Base-by-base conservation (phyloP, 148 eudicot species). In the Diospyros lotus region DNA sequence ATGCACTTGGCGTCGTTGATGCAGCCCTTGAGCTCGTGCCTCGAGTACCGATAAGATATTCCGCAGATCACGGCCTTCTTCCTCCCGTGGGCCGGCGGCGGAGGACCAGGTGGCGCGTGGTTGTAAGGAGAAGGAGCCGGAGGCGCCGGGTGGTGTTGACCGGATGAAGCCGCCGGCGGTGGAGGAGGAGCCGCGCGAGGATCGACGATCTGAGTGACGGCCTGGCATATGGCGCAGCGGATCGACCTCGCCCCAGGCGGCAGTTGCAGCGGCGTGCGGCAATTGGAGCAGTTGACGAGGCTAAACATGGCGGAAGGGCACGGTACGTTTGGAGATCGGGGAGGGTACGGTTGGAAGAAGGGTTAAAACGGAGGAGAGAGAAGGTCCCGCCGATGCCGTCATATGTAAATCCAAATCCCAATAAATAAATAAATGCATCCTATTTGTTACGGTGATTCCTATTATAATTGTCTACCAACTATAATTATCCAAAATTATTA, bases 1-100 rank as follows among this genome's bases (percentile, higher is more conserved):
- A 96, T 96, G 72, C 93, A 93, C 86, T 96, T 96, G 39, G 98
- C 96, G 64, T 96, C 99, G 76, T 96, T 96, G 6, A 96, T 81
- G 52, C 98, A 93, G 8, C 99, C 99, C 50, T 89, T 88, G 50
- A 96, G 90, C 88, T 88, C 94, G 50, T 93, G 89, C 56, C 88
- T 78, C 1, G 99, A 83, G 38, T 43, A 76, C 64, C 61, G 78
- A 56, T 96, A 96, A 71, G 97, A 90, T 41, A 96, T 86, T 45
- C 99, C 99, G 63, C 89, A 83, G 73, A 96, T 89, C 78, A 96
- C 91, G 6, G 99, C 99, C 87, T 80, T 93, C 76, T 93, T 96
- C 41, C 88, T 77, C 18, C 94, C 93, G 53, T 86, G 90, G 1
- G 84, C 64, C 5, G 79, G 28, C n/a, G 88, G 82, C 4, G 91